Evolutionary conservation across 2,329 filamentous ascomycete genomes (phyloP).

Genomic region (Chrysosporium queenslandicum): DNA sequence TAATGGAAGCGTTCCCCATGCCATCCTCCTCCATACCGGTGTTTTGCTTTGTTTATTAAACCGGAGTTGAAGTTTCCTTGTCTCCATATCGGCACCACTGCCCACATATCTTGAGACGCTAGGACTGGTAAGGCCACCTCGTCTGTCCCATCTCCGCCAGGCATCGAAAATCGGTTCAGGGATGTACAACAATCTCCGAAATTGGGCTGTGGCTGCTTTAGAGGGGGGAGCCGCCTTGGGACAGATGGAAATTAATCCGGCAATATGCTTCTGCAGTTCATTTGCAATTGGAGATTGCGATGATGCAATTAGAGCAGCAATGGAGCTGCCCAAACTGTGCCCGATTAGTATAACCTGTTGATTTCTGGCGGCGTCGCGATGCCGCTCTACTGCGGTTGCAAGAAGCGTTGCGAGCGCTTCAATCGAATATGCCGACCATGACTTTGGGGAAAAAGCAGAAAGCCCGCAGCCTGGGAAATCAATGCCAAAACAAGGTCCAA

Average conservation of each 20-base stretch:
- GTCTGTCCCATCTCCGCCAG: constrained; percentile 65
- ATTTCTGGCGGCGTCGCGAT: constrained; percentile 53
- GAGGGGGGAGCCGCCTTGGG: constrained; percentile 58
- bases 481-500: constrained; percentile 75
- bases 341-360: constrained; percentile 73
- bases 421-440: constrained; percentile 69
- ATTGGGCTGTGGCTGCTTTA: constrained; percentile 42
- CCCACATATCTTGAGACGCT: constrained; percentile 67
- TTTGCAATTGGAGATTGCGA: constrained; percentile 44
- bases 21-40: constrained; percentile 72
- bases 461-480: constrained; percentile 85
- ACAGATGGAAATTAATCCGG: constrained; percentile 71
- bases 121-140: constrained; percentile 64
- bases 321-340: constrained; percentile 81
- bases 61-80: constrained; percentile 35
- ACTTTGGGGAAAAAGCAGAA: constrained; percentile 60
- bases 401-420: constrained; percentile 67
- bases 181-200: constrained; percentile 54
- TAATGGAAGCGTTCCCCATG: constrained; percentile 56
- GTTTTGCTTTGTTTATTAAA: constrained; percentile 73
- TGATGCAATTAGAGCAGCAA: constrained; percentile 63
- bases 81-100: constrained; percentile 32
- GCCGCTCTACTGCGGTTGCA: constrained; percentile 60
- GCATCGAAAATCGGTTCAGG: constrained; percentile 61
- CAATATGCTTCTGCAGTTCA: constrained; percentile 53